Base-by-base conservation (phyloP, 345 rosid genomes). In the Eucalyptus virginea region DNA sequence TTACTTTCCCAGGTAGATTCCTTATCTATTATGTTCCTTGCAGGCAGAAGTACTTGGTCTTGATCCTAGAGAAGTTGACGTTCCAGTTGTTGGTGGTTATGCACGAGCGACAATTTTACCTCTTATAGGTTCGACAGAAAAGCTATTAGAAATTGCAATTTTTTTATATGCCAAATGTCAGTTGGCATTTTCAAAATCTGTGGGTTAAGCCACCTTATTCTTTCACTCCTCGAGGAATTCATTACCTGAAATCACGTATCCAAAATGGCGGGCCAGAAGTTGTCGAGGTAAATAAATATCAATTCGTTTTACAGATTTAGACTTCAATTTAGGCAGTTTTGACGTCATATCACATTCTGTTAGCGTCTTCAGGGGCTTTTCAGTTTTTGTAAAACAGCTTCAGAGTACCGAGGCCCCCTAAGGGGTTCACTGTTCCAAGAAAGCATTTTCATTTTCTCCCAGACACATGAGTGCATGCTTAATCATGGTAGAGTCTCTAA, bases 11-110 rank as follows among this genome's bases (percentile, higher is more conserved):
- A 1, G 34, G 58, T 56, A 58, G 14, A 58, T 26, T 26, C 2
- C n/a, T 58, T 5, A 58, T 58, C 65, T 58, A 11, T 24, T 58
- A 24, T 58, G 87, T 58, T 86, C 45, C 52, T 21, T 91, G 62
- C 93, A 98, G 99, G 99, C 98, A 44, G 99, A 98, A 92, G 97
- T 96, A 91, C 93, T 98, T 89, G 98, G 97, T 62, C 96, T 96
- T 91, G 98, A 97, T 94, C 99, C 99, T 50, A 93, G 97, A 92
- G 96, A 96, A 91, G 98, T 97, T 37, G 96, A 95, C 91, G 98
- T 96, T 90, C 99, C 99, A 26, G 99, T 98, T 56, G 97, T 98
- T 85, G 98, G 98, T 24, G 99, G 99, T 88, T 99, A 96, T 89
- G 92, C 99, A 2, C 96, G 98, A 90, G 97, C 96, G 88, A 96